A percentile compares a stretch with the other conserved stretches of the same genome.
phyloP scores from a whole-genome alignment of 371 early-diverging fungal genomes.

The Mucor saturninus region DNA sequence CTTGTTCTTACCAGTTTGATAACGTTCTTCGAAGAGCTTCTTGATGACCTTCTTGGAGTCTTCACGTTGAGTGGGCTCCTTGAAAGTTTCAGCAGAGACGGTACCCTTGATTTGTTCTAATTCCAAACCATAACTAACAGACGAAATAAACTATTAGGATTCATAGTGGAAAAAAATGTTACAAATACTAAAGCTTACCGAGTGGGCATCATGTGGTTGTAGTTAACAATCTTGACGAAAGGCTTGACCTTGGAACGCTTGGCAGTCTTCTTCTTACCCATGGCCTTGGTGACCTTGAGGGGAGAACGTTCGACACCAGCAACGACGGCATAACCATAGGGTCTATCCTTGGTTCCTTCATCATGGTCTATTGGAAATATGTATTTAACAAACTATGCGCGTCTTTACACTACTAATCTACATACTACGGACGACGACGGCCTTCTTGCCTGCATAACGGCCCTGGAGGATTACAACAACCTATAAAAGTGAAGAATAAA shows the following conservation, averaged over 20 bases:
- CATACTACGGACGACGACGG: conserved; percentile 92
- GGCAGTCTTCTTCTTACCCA: conserved; percentile 93
- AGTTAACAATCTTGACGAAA: conserved; percentile 97
- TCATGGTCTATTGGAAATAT: conserved; percentile 57
- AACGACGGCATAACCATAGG: conserved; percentile 96
- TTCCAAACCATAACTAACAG: conserved; percentile 74
- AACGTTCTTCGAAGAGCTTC: conserved; percentile 93
- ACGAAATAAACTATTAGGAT: background rate
- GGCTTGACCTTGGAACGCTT: conserved; percentile 96
- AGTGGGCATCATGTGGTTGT: conserved; percentile 99
- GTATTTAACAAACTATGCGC: background rate
- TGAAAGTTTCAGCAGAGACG: conserved; percentile 86
- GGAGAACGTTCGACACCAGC: conserved; percentile 97
- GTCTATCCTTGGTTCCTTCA: conserved; percentile 90
- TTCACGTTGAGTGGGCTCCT: conserved; percentile 91
- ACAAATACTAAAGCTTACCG: conserved; percentile 54
- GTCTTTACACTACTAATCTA: background rate
- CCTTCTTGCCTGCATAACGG: conserved; percentile 98
- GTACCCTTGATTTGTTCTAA: conserved; percentile 86
- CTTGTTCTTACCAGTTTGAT: conserved; percentile 97
- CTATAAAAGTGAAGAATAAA: conserved; percentile 42
- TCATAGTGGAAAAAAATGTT: background rate
- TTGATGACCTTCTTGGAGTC: conserved; percentile 92
- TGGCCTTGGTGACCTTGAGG: conserved; percentile 91
- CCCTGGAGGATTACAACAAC: conserved; percentile 97